phyloP scores from a whole-genome alignment of 106 monocot genomes.

The Dioscorea dumetorum region DNA sequence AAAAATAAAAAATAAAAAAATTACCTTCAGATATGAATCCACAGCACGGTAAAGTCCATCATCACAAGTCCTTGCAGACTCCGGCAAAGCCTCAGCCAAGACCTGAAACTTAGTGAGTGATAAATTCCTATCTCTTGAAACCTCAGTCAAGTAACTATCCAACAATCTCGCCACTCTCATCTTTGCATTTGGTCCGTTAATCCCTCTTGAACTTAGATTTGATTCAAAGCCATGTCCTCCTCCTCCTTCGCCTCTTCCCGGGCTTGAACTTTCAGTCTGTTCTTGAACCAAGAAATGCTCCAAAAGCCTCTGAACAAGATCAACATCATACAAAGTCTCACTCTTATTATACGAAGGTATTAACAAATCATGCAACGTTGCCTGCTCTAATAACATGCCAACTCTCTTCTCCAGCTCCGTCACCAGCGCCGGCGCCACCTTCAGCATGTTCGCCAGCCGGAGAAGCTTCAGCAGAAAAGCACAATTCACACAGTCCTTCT shows the following conservation, averaged over 20 bases:
- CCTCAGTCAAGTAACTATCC: slow-evolving; percentile 92
- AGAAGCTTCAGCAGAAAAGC: slow-evolving; percentile 67
- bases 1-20: no score
- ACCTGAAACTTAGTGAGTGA: slow-evolving; percentile 94
- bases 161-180: slow-evolving; percentile 71
- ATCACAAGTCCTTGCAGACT: slow-evolving; percentile 82
- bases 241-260: slow-evolving; percentile 24
- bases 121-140: slow-evolving; percentile 74
- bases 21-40: slow-evolving; percentile 93
- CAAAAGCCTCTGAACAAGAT: slow-evolving; percentile 77
- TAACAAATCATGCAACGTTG: slow-evolving; percentile 52
- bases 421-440: slow-evolving; percentile 78
- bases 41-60: slow-evolving; percentile 88
- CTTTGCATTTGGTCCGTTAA: slow-evolving; percentile 40
- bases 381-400: slow-evolving; percentile 90
- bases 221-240: slow-evolving; percentile 2
- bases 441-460: slow-evolving; percentile 60
- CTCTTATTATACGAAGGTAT: slow-evolving; percentile 59
- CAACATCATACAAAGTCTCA: slow-evolving; percentile 75
- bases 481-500: slow-evolving; percentile 74
- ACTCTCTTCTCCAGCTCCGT: slow-evolving; percentile 92
- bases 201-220: slow-evolving; percentile 4
- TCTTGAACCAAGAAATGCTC: slow-evolving; percentile 91
- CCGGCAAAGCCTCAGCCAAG: slow-evolving; percentile 82
- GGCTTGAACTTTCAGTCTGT: slow-evolving; percentile 50